phyloP scores from a whole-genome alignment of 2,329 filamentous ascomycete genomes.

The Aspergillus versicolor region DNA sequence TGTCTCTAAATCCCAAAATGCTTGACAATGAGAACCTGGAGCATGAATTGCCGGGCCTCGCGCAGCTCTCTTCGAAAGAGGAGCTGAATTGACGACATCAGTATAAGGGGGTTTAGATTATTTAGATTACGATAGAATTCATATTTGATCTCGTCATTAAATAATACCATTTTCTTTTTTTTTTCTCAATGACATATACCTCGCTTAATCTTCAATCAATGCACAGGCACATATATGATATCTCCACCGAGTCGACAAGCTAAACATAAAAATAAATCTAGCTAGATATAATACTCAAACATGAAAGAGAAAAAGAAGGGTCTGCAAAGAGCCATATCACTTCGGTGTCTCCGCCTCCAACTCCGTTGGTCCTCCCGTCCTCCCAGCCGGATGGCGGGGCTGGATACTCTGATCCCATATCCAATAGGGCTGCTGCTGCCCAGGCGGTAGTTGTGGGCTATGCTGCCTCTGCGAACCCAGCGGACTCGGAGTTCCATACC shows the following conservation, averaged over 20 bases:
- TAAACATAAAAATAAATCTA: too few relatives aligned
- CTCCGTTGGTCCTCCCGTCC: neutral
- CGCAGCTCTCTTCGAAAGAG: constrained; percentile 11
- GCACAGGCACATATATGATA: too few relatives aligned
- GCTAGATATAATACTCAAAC: neutral
- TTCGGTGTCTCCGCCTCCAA: constrained; percentile 3
- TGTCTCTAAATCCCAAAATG: constrained; percentile 14
- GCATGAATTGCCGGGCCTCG: constrained; percentile 10
- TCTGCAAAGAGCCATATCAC: neutral
- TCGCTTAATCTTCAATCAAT: too few relatives aligned
- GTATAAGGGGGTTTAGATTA: too few relatives aligned
- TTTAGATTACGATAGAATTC: neutral
- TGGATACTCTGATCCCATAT: constrained; percentile 4
- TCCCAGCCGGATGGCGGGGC: neutral
- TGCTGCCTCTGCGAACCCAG: neutral
- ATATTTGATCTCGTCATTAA: neutral
- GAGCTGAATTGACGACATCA: neutral
- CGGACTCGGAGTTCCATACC: neutral
- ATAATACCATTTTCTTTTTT: neutral
- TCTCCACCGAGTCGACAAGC: too few relatives aligned
- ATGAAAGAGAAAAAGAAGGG: neutral
- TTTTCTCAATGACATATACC: neutral
- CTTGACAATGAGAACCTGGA: constrained; percentile 12
- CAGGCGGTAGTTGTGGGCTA: neutral
- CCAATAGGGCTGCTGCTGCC: constrained; percentile 3